phyloP scores from a whole-genome alignment of 176 grass and related monocot genomes.

The Aegilops speltoides region DNA sequence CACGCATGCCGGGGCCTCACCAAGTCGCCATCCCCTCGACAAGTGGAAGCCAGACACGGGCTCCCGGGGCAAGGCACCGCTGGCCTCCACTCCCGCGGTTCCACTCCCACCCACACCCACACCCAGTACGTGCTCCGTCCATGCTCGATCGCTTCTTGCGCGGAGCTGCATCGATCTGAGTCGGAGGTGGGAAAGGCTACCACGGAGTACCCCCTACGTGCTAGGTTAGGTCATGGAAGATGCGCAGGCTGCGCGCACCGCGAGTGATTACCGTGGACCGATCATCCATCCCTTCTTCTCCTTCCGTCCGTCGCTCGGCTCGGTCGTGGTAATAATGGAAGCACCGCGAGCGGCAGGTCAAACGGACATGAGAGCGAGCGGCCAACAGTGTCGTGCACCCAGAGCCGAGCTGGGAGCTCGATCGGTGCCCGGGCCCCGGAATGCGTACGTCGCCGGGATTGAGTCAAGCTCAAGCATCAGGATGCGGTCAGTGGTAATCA shows the following conservation, averaged over 20 bases:
- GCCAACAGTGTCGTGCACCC: slow-evolving; percentile 19
- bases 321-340: neutral
- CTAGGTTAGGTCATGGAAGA: neutral
- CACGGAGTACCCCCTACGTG: neutral
- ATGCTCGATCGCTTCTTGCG: neutral
- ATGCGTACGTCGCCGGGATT: neutral
- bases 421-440: neutral
- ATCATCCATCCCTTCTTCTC: neutral
- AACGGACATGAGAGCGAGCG: neutral
- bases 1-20: neutral
- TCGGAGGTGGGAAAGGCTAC: neutral
- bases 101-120: neutral
- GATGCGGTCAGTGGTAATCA: neutral
- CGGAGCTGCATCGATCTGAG: neutral
- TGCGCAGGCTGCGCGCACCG: neutral
- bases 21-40: neutral
- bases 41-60: slow-evolving; percentile 17
- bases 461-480: neutral
- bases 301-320: neutral
- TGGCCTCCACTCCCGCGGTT: slow-evolving; percentile 26
- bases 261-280: neutral
- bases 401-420: neutral
- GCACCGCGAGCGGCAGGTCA: neutral
- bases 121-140: neutral
- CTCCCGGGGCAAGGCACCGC: neutral